Evolutionary conservation across 75 land plant genomes (phyloP).

Genomic region (Chamaecyparis obtusa): DNA sequence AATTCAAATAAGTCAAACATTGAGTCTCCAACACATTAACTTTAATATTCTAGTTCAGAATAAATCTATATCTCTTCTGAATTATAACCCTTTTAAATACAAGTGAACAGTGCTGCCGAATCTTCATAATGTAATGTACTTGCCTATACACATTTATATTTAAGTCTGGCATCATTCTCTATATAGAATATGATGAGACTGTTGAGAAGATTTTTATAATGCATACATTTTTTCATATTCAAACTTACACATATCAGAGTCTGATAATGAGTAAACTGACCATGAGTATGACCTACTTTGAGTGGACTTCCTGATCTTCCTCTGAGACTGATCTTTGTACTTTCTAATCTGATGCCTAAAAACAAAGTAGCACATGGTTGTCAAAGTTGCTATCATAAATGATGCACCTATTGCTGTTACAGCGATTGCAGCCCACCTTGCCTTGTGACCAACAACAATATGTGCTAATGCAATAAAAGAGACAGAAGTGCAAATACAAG

Average conservation of each 20-base stretch:
- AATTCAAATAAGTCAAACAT: neutral
- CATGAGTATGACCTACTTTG: constrained; percentile 73
- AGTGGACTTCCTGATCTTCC: constrained; percentile 54
- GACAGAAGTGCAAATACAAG: constrained; percentile 55
- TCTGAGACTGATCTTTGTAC: constrained; percentile 42
- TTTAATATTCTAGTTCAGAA: neutral
- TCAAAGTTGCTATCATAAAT: constrained; percentile 48
- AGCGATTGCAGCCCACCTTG: constrained; percentile 56
- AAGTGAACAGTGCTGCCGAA: neutral
- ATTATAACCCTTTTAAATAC: neutral
- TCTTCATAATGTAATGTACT: neutral
- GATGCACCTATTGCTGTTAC: constrained; percentile 48
- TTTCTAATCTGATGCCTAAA: constrained; percentile 41
- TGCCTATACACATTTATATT: neutral
- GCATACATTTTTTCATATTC: constrained; percentile 61
- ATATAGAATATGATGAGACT: neutral
- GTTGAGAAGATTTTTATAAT: constrained; percentile 21
- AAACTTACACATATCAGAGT: constrained; percentile 49
- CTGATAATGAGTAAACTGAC: constrained; percentile 56
- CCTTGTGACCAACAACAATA: constrained; percentile 52
- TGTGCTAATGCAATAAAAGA: constrained; percentile 62
- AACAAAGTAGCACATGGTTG: constrained; percentile 54
- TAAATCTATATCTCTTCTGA: neutral
- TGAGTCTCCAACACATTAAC: neutral
- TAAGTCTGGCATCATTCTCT: neutral